A percentile compares a stretch with the other conserved stretches of the same genome.
phyloP scores from a whole-genome alignment of 805 yeast genomes.

The Cyberlindnera saturnus region DNA sequence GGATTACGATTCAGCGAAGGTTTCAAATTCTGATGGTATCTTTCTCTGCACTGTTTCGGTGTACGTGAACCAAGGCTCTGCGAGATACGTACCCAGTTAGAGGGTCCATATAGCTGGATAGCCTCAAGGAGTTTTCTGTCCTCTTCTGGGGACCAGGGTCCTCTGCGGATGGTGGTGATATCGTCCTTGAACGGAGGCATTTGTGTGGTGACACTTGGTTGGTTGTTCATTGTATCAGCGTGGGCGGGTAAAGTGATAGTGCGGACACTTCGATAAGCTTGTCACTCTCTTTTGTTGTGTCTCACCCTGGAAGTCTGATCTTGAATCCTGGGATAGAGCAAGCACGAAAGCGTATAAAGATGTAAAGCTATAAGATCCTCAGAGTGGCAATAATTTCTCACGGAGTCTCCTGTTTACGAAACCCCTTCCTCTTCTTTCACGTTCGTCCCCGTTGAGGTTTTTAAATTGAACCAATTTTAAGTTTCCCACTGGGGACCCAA shows the following conservation, averaged over 20 bases:
- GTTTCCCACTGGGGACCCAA: no score
- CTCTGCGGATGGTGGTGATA: conserved; percentile 39
- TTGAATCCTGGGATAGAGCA: no score
- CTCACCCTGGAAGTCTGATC: no score
- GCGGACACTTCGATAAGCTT: neutral
- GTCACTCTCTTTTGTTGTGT: neutral
- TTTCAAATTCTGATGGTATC: conserved; percentile 87
- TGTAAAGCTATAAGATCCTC: no score
- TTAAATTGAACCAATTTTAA: no score
- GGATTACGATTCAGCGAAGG: conserved; percentile 80
- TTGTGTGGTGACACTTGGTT: neutral
- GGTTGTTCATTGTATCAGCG: neutral
- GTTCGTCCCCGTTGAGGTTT: no score
- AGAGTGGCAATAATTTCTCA: no score
- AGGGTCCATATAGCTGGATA: conserved; percentile 66
- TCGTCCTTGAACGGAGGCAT: neutral
- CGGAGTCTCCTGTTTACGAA: no score
- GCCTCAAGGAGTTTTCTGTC: conserved; percentile 67
- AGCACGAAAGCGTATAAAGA: no score
- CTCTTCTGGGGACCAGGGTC: conserved; percentile 89
- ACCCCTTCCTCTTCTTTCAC: no score
- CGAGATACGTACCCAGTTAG: conserved; percentile 86
- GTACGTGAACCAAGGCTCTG: conserved; percentile 68
- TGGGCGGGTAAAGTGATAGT: conserved; percentile 8
- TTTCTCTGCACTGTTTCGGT: conserved; percentile 87